Percentiles rank a stretch among this genome's conserved stretches.
Conservation (phyloP, 768 basidiomycete species). For the Leccinum subgranulosum region DNA sequence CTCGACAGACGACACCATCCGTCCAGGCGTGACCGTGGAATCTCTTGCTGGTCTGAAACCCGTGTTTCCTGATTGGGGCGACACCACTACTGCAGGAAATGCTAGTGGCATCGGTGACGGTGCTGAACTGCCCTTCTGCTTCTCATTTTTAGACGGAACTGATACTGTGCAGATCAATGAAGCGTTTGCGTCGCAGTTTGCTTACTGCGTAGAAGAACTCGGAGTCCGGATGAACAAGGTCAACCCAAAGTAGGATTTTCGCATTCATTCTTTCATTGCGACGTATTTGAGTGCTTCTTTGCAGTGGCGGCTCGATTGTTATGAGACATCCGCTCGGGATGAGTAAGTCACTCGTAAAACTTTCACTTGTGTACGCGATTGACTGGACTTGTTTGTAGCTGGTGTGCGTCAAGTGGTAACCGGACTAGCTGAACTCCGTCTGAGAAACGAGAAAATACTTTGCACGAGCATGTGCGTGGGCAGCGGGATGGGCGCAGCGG, state of each 20-base stretch:
- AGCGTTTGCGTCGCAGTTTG: slow-evolving; percentile 91
- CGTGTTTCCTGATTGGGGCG: slow-evolving; percentile 80
- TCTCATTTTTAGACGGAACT: neutral
- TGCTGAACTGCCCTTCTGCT: slow-evolving; percentile 57
- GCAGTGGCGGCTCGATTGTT: slow-evolving; percentile 82
- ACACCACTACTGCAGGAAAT: slow-evolving; percentile 78
- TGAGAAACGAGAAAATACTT: too few relatives aligned
- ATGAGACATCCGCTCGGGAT: slow-evolving; percentile 80
- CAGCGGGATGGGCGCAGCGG: too few relatives aligned
- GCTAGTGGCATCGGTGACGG: slow-evolving; percentile 92
- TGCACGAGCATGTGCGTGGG: too few relatives aligned
- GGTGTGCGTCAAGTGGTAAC: too few relatives aligned
- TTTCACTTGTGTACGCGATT: neutral
- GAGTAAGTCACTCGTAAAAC: slow-evolving; percentile 49
- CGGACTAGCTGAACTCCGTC: too few relatives aligned
- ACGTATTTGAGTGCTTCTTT: neutral
- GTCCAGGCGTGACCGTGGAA: slow-evolving; percentile 77
- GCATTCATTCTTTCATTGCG: neutral
- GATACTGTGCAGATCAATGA: slow-evolving; percentile 64
- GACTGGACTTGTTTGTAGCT: too few relatives aligned
- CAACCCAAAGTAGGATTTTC: slow-evolving; percentile 69
- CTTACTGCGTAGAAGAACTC: slow-evolving; percentile 85
- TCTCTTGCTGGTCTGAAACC: slow-evolving; percentile 78
- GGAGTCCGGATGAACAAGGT: slow-evolving; percentile 74
- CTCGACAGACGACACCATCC: slow-evolving; percentile 83